Conservation (phyloP, 2,329 filamentous ascomycete species). For the Huntiella bhutanensis region DNA sequence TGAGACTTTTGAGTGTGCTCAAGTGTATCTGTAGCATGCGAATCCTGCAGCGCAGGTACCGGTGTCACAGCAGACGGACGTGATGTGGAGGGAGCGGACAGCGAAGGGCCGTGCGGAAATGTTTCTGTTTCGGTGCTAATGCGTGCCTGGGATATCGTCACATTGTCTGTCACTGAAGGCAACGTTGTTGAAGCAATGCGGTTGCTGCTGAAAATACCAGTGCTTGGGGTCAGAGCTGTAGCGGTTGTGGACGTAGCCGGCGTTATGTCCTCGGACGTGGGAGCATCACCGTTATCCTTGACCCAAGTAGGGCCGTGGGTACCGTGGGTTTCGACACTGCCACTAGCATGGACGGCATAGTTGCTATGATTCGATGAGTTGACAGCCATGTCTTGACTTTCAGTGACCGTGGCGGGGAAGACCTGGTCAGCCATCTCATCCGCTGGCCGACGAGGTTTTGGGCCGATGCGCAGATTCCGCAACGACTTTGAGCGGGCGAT, state of each 20-base stretch:
- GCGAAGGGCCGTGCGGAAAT: slow-evolving; percentile 8
- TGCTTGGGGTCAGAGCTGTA: too few relatives aligned
- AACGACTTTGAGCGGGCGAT: slow-evolving; percentile 9
- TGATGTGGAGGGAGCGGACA: not conserved
- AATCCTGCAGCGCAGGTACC: not conserved
- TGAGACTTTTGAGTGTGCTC: too few relatives aligned
- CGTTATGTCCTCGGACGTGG: too few relatives aligned
- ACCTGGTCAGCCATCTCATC: too few relatives aligned
- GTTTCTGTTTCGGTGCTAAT: slow-evolving; percentile 8
- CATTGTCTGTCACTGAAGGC: not conserved
- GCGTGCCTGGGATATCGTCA: slow-evolving; percentile 1
- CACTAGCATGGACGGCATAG: not conserved
- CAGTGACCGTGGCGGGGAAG: too few relatives aligned
- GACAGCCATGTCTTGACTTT: too few relatives aligned
- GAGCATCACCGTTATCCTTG: not conserved
- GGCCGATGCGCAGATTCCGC: slow-evolving; percentile 6
- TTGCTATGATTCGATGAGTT: not conserved
- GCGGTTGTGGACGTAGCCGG: not conserved
- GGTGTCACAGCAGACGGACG: not conserved
- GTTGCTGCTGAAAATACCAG: not conserved
- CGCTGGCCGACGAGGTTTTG: not conserved
- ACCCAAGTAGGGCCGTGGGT: not conserved
- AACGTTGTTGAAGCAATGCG: not conserved
- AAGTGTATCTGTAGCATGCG: too few relatives aligned
- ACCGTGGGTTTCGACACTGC: not conserved